Evolutionary conservation across 345 rosid genomes (phyloP).

Genomic region (Excoecaria agallocha): DNA sequence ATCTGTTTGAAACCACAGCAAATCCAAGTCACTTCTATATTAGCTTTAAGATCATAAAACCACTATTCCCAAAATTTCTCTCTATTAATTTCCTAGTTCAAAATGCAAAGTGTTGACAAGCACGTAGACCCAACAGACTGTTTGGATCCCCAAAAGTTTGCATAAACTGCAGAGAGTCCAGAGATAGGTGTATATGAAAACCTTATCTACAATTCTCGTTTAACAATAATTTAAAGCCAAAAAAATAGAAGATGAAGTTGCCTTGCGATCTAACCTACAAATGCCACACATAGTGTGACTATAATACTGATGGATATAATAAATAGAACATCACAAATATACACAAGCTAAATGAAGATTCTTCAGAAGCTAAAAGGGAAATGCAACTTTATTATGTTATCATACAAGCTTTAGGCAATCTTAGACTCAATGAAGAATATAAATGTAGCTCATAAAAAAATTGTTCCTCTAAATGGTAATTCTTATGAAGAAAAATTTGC

Average conservation of each 20-base stretch:
- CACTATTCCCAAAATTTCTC: background rate
- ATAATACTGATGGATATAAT: background rate
- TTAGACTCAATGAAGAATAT: background rate
- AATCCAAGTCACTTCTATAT: background rate
- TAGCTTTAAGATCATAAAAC: background rate
- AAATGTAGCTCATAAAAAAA: background rate
- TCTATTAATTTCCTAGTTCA: background rate
- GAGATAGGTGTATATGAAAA: background rate
- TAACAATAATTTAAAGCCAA: background rate
- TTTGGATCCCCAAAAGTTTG: background rate
- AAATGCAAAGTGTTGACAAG: background rate
- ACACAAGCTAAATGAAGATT: background rate
- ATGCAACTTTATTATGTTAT: background rate
- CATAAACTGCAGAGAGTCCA: background rate
- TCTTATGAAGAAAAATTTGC: background rate
- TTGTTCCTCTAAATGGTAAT: background rate
- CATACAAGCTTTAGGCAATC: background rate
- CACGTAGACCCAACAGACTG: background rate
- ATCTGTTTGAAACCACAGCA: background rate
- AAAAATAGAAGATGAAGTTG: background rate
- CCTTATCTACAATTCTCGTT: background rate
- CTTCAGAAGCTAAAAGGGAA: background rate
- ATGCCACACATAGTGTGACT: background rate
- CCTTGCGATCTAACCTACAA: background rate
- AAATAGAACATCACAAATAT: background rate